Conservation (phyloP, 305 asterid genomes). For the Caryopteris hybrid region DNA sequence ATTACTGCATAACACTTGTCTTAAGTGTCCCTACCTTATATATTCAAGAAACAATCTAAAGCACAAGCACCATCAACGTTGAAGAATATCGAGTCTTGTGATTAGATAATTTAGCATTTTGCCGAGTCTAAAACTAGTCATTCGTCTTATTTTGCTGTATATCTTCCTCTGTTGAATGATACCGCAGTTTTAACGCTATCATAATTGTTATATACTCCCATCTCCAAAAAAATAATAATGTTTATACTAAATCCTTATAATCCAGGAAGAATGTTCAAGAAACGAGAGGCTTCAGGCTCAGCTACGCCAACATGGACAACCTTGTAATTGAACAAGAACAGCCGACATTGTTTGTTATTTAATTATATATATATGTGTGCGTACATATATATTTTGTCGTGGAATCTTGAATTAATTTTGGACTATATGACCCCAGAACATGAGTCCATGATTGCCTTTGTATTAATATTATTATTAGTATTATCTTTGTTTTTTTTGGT, state of each 20-base stretch:
- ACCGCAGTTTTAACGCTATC: not conserved
- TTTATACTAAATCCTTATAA: slow-evolving; percentile 8
- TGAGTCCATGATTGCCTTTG: not conserved
- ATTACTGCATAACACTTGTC: not conserved
- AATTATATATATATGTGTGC: no score
- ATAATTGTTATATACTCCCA: not conserved
- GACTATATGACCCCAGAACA: not conserved
- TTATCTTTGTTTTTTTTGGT: not conserved
- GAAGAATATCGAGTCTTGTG: not conserved
- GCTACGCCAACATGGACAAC: slow-evolving; percentile 9
- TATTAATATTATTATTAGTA: not conserved
- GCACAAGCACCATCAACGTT: not conserved
- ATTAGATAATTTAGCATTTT: not conserved
- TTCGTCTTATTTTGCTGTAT: not conserved
- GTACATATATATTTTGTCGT: no score
- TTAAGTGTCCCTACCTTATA: not conserved
- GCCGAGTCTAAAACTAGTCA: not conserved
- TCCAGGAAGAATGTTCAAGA: slow-evolving; percentile 65
- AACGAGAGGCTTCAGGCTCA: slow-evolving; percentile 52
- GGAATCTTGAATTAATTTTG: not conserved
- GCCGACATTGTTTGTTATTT: no score
- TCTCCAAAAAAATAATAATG: no score
- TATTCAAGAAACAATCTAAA: not conserved
- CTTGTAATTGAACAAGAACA: no score
- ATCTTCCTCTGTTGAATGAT: not conserved